Conservation (phyloP, 2,329 filamentous ascomycete genomes). For the Aspergillus japonicus region DNA sequence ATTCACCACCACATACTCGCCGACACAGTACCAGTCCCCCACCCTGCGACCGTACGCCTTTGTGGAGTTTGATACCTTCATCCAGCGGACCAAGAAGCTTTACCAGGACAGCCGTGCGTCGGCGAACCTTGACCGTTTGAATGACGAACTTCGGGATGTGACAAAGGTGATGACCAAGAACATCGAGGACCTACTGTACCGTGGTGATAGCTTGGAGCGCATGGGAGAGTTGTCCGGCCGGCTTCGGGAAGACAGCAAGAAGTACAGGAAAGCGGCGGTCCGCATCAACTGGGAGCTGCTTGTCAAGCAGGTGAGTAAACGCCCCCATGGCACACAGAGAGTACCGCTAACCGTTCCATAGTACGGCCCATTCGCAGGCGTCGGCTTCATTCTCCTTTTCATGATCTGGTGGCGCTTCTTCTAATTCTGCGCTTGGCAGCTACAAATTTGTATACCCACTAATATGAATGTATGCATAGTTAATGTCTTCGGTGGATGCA, state of each 20-base stretch:
- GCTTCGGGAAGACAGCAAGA: constrained; percentile 86
- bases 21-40: constrained; percentile 69
- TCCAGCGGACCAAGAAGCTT: constrained; percentile 84
- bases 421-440: constrained; percentile 41
- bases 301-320: constrained; percentile 69
- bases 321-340: not conserved
- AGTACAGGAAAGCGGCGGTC: constrained; percentile 89
- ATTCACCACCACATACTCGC: constrained; percentile 82
- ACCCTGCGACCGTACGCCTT: constrained; percentile 88
- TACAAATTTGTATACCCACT: constrained; percentile 16
- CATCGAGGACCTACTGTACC: constrained; percentile 93
- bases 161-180: constrained; percentile 99
- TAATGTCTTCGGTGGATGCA: constrained; percentile 35
- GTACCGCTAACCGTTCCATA: constrained; percentile 34
- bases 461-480: constrained; percentile 40
- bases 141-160: constrained; percentile 95
- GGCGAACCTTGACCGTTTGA: constrained; percentile 90
- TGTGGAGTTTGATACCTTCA: constrained; percentile 97
- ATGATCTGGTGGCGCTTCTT: constrained; percentile 95
- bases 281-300: constrained; percentile 97
- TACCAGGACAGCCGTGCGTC: constrained; percentile 90
- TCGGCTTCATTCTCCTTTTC: constrained; percentile 78
- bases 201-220: constrained; percentile 88
- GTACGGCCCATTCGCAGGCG: constrained; percentile 84
- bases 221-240: constrained; percentile 94